These are phyloP conservation scores for Vigna radiata DNA, from an alignment of 306 rosid genomes.

Conservation along the genomic window DNA sequence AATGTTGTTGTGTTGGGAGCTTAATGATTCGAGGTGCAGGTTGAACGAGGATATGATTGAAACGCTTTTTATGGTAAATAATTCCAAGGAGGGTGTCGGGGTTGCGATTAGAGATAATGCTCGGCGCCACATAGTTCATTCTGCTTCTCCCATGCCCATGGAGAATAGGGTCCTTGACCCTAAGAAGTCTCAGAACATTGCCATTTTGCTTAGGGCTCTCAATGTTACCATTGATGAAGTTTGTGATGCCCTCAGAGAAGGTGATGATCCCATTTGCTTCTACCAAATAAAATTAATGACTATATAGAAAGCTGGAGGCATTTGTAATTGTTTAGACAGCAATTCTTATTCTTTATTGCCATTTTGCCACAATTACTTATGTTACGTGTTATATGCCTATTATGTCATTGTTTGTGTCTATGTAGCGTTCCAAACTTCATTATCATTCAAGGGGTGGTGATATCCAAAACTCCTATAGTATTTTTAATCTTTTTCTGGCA, in stretches of 20 bases:
- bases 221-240: conserved; percentile 90
- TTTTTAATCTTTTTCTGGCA: conserved; percentile 1
- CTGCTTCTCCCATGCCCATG: conserved; percentile 47
- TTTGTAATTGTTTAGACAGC: background rate
- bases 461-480: background rate
- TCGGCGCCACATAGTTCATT: conserved; percentile 52
- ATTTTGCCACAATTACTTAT: background rate
- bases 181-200: conserved; percentile 88
- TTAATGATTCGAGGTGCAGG: conserved; percentile 52
- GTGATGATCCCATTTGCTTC: conserved; percentile 38
- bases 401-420: background rate
- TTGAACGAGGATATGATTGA: conserved; percentile 97
- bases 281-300: too few species aligned
- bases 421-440: background rate
- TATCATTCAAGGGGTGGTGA: background rate
- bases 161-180: conserved; percentile 90
- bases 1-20: background rate
- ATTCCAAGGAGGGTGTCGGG: conserved; percentile 51
- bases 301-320: too few species aligned
- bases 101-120: conserved; percentile 59
- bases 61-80: conserved; percentile 77
- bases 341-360: background rate
- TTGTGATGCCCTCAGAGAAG: conserved; percentile 88
- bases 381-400: background rate
- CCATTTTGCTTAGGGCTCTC: conserved; percentile 82